phyloP scores from a whole-genome alignment of 169 alveolate species.

The Theileria orientalis region DNA sequence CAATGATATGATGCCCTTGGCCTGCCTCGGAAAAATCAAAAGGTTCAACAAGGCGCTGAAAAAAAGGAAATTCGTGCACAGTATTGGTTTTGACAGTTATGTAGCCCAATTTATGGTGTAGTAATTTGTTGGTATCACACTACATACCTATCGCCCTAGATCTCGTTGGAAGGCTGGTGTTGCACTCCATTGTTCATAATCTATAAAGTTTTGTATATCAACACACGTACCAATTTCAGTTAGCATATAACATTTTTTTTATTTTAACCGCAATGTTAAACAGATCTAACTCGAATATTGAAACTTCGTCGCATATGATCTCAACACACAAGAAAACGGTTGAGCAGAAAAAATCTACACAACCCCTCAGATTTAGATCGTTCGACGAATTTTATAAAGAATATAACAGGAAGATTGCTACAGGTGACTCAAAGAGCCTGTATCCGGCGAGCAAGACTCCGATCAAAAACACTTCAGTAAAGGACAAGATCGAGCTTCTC shows the following conservation, averaged over 20 bases:
- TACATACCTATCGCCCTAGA: neutral
- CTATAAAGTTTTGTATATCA: no score
- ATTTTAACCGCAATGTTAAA: neutral
- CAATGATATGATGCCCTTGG: constrained; percentile 53
- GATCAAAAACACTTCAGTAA: neutral
- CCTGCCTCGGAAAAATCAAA: constrained; percentile 38
- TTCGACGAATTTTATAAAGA: constrained; percentile 44
- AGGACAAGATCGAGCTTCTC: neutral
- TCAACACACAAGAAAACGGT: neutral
- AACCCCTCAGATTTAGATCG: constrained; percentile 37
- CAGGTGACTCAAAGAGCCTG: neutral
- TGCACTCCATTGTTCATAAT: constrained; percentile 12
- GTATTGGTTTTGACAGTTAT: constrained; percentile 27
- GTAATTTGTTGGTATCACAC: neutral
- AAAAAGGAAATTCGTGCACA: constrained; percentile 11
- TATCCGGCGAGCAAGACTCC: neutral
- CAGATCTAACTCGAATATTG: neutral
- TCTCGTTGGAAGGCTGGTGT: neutral
- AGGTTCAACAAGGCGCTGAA: constrained; percentile 46
- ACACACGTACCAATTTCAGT: no score
- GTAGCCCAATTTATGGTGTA: constrained; percentile 50
- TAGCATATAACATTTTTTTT: neutral
- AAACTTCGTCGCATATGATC: neutral
- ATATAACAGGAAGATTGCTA: constrained; percentile 15
- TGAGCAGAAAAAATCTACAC: neutral